Evolutionary conservation across 495 filamentous ascomycete genomes (phyloP), one percentile per base, ranked within the genome.

Genomic region (Oleoguttula mirabilis): DNA sequence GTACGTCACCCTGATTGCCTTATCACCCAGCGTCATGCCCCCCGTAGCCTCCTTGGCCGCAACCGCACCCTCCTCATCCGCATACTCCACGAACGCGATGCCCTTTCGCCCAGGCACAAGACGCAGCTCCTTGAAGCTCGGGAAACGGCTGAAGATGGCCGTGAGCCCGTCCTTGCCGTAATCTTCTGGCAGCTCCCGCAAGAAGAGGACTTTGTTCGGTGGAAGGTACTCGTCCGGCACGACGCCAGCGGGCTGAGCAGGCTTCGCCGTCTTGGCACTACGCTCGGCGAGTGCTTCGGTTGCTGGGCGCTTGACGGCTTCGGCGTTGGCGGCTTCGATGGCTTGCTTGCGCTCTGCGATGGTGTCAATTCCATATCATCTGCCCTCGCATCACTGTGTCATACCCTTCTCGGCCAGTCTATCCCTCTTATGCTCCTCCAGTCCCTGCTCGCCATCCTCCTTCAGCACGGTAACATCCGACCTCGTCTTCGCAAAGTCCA

Each of bases 1-100:
- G 66, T 88, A 96, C 14, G 88, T 93, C 43, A 65, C 62, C 47
- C 51, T 62, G 55, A 82, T 73, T 8, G 69, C 57, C 62, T 77
- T 72, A 48, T 71, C 74, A 36, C 82, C 88, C 50, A 96, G 68
- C 10, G 76, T 59, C 82, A 94, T 86, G 90, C 48, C 83, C 80
- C 22, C 28, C 70, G 94, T 87, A 71, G 94, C 32, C 71, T 96
- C 88, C 73, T 96, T 99, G 23, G 90, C 90, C 38, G 75, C 79
- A 50, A 95, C 95, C 32, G 92, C 87, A 8, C 85, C 86, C 11
- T 77, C 67, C 68, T 95, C 82, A 47, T 70, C 75, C 59, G 94
- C 85, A 65, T 94, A 99, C 62, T 99, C 92, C 48, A 95, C 85
- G 59, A 96, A 96, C 2, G 84, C 88, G 64, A 99, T 88, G 8